Conservation (phyloP, 2,329 filamentous ascomycete genomes). For the Apiospora marii region DNA sequence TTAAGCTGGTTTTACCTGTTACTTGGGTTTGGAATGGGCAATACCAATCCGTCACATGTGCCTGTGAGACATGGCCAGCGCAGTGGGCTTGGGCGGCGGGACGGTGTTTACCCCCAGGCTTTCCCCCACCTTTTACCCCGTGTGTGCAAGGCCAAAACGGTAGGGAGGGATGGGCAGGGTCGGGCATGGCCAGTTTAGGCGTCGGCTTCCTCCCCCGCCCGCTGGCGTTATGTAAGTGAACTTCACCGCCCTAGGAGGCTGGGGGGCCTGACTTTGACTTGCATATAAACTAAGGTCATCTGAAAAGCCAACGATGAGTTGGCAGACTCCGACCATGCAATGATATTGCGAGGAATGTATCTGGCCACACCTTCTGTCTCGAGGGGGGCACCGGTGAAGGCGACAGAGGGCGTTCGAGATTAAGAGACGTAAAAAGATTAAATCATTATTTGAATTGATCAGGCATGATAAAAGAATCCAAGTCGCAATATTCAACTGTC, state of each 20-base stretch:
- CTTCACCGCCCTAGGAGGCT: constrained; percentile 8
- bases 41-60: constrained; percentile 4
- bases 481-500: background rate
- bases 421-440: background rate
- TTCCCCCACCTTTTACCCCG: constrained; percentile 20
- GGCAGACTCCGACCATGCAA: constrained; percentile 23
- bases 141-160: background rate
- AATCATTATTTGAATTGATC: constrained; percentile 9
- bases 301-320: constrained; percentile 26
- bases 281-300: constrained; percentile 27
- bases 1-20: constrained; percentile 1
- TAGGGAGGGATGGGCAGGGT: background rate
- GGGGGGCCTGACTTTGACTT: constrained; percentile 26
- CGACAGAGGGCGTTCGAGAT: background rate
- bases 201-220: constrained; percentile 6
- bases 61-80: constrained; percentile 15
- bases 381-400: constrained; percentile 21
- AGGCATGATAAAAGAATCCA: background rate
- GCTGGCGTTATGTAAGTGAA: constrained; percentile 12
- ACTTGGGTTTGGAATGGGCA: background rate
- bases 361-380: constrained; percentile 7
- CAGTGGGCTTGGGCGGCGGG: background rate
- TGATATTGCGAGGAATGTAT: constrained; percentile 19
- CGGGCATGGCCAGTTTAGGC: constrained; percentile 4
- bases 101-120: background rate